Conservation (phyloP, 306 rosid species). For the Cicer cuneatum region DNA sequence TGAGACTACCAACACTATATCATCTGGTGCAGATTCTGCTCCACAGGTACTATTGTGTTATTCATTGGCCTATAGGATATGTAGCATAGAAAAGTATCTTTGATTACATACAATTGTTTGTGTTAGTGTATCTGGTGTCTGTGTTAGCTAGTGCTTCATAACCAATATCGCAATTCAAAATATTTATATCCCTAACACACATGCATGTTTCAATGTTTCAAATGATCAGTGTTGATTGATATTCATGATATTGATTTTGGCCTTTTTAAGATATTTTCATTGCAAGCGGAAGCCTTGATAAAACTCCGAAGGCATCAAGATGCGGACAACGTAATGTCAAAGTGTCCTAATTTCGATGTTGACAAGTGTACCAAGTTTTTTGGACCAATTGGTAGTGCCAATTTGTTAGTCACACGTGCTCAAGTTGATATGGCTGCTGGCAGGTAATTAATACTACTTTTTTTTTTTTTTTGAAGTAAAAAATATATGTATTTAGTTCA, state of each 20-base stretch:
- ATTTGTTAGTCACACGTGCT: conserved; percentile 66
- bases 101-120: too few relatives aligned
- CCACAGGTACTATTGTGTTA: conserved; percentile 60
- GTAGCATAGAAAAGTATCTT: too few relatives aligned
- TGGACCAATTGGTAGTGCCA: conserved; percentile 76
- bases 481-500: too few relatives aligned
- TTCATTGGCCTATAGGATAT: not conserved
- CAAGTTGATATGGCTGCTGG: conserved; percentile 72
- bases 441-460: conserved; percentile 55
- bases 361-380: conserved; percentile 74
- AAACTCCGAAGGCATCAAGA: conserved; percentile 82
- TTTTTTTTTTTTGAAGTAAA: not conserved
- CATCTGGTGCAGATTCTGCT: conserved; percentile 81
- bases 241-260: conserved; percentile 14
- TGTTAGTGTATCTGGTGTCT: too few relatives aligned
- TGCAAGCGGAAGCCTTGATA: conserved; percentile 84
- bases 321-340: conserved; percentile 69
- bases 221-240: not conserved
- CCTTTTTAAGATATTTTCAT: conserved; percentile 61
- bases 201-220: not conserved
- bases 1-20: conserved; percentile 53
- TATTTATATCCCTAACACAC: not conserved
- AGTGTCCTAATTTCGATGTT: conserved; percentile 66
- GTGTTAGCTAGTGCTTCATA: too few relatives aligned
- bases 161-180: too few relatives aligned